Conservation (phyloP, 129 eudicot genomes). For the Helianthus annuus region DNA sequence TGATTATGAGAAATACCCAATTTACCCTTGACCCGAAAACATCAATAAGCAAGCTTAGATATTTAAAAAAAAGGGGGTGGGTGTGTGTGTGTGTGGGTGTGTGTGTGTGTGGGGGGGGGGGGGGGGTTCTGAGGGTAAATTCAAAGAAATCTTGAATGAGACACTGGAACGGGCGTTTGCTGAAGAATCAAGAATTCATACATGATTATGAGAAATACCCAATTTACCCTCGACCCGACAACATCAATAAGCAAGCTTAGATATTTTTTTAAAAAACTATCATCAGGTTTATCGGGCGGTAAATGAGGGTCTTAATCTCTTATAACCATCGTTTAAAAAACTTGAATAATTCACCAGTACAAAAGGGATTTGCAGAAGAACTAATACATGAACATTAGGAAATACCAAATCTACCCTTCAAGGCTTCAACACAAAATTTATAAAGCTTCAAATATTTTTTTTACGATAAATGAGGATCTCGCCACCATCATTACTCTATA, state of each 20-base stretch:
- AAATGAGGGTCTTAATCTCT: neutral
- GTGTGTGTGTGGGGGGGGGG: no score
- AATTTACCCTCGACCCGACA: slow-evolving; percentile 5
- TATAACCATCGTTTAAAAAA: neutral
- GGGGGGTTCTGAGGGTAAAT: neutral
- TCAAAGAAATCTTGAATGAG: slow-evolving; percentile 18
- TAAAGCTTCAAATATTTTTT: neutral
- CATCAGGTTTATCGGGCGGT: neutral
- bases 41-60: neutral
- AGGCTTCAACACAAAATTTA: slow-evolving; percentile 9
- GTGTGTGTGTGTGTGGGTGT: no score
- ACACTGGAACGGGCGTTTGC: neutral
- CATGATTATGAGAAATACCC: slow-evolving; percentile 9
- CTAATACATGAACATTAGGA: neutral
- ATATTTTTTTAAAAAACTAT: neutral
- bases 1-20: slow-evolving; percentile 7
- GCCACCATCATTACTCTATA: neutral
- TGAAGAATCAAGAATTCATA: neutral
- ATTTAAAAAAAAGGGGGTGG: no score
- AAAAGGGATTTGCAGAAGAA: slow-evolving; percentile 7
- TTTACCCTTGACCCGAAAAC: neutral
- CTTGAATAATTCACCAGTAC: neutral
- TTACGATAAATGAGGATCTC: neutral
- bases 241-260: neutral
- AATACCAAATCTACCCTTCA: slow-evolving; percentile 20